Evolutionary conservation across 2,329 filamentous ascomycete species (phyloP).

Genomic region (Trichoderma brevicompactum): DNA sequence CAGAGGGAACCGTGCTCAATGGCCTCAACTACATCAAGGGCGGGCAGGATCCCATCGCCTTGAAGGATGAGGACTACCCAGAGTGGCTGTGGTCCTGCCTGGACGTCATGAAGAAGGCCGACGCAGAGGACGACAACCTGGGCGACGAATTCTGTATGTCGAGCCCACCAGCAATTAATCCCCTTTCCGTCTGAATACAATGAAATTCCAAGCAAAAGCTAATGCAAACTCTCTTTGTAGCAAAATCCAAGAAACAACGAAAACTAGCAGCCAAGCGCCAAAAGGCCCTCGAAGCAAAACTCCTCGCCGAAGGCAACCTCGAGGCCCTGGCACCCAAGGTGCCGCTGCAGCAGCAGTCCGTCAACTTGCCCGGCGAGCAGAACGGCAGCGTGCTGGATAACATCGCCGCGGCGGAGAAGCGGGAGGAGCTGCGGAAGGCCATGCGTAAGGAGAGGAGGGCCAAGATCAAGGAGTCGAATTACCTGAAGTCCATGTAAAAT

Average conservation of each 20-base stretch:
- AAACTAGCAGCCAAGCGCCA: slow-evolving; percentile 69
- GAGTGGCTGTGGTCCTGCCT: slow-evolving; percentile 79
- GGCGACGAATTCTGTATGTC: slow-evolving; percentile 81
- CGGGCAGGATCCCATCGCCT: slow-evolving; percentile 71
- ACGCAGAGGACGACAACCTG: slow-evolving; percentile 56
- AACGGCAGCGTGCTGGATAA: slow-evolving; percentile 51
- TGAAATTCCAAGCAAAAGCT: neutral
- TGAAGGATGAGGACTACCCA: slow-evolving; percentile 77
- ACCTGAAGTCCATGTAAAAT: slow-evolving; percentile 75
- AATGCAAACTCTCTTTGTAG: slow-evolving; percentile 46
- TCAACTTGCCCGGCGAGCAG: slow-evolving; percentile 67
- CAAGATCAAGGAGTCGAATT: slow-evolving; percentile 83
- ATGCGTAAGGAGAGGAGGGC: slow-evolving; percentile 76
- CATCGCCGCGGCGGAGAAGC: slow-evolving; percentile 53
- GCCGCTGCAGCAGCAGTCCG: slow-evolving; percentile 75
- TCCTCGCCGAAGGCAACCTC: slow-evolving; percentile 68
- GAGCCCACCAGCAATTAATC: neutral
- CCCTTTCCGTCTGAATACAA: neutral
- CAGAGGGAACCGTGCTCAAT: slow-evolving; percentile 69
- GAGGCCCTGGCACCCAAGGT: slow-evolving; percentile 69
- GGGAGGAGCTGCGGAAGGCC: slow-evolving; percentile 68
- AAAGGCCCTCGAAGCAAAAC: slow-evolving; percentile 58
- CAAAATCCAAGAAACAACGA: slow-evolving; percentile 84
- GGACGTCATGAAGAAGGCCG: slow-evolving; percentile 61
- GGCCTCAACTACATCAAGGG: slow-evolving; percentile 81